These are phyloP conservation scores for Ogataea paraovalis DNA, from an alignment of 805 yeast species.

Conservation along the genomic window DNA sequence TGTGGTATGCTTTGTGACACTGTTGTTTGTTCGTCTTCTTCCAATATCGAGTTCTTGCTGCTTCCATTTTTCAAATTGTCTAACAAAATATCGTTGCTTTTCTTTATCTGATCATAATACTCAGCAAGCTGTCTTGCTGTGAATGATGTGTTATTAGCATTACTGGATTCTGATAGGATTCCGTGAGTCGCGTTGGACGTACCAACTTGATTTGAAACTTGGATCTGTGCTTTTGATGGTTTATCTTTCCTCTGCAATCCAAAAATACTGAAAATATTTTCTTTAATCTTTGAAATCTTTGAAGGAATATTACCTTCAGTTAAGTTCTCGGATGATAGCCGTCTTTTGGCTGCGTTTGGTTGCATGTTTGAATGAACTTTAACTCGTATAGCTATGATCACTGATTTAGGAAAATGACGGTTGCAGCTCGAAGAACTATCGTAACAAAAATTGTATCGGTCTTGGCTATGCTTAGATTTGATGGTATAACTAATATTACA, in stretches of 20 bases:
- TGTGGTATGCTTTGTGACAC: neutral
- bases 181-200: neutral
- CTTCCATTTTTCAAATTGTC: constrained; percentile 12
- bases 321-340: neutral
- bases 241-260: neutral
- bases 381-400: no score
- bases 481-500: no score
- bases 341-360: constrained; percentile 1
- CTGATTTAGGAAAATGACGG: no score
- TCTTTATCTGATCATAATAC: constrained; percentile 25
- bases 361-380: neutral
- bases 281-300: constrained; percentile 5
- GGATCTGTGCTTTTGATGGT: neutral
- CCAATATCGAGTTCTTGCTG: neutral
- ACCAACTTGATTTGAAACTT: neutral
- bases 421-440: no score
- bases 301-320: neutral
- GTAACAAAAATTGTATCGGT: no score
- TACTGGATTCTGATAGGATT: neutral
- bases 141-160: constrained; percentile 7
- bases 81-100: constrained; percentile 17
- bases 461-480: no score
- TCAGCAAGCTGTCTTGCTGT: constrained; percentile 27
- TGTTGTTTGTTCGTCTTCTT: neutral
- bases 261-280: constrained; percentile 1